Base-by-base conservation (phyloP, 805 yeast species). In the Cyberlindnera galapagoensis region DNA sequence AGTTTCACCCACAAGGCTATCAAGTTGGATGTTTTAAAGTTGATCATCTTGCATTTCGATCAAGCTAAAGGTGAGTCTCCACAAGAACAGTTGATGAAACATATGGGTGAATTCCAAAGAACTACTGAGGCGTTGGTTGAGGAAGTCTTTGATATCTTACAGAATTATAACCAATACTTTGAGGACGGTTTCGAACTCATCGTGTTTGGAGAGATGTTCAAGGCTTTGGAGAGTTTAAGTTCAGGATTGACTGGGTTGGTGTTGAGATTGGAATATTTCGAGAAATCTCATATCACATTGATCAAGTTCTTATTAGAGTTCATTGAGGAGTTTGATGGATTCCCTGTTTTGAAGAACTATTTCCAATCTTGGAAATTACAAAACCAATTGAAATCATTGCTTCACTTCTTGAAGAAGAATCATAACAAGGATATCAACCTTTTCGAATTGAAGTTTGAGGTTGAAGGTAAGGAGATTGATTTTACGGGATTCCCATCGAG, bases 31-130 rank as follows among this genome's bases (percentile, higher is more conserved):
- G 36, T 46, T 3, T 24, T 27, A 4, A 17, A 28, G 8, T 17
- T 46, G 21, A 30, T 45, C 12, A 22, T 44, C 14, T 11, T 44
- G 5, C 49, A 49, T 30, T 44, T 34, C 27, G 56, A 51, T 22
- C 36, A 22, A n/a, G 28, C 21, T 11, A 27, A 31, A 6, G 26
- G 18, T 7, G 26, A 29, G n/a, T 30, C 40, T 2, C 45, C 40
- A 19, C 9, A 9, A 6, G 30, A 18, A 2, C 38, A 38, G 14
- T 34, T 43, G 9, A 5, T 12, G 5, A 12, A 39, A 7, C 31
- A 33, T 12, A n/a, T 38, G 5, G 11, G 22, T 1, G 17, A 32
- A 3, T 26, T 36, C 7, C 12, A 34, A 8, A 34, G 30, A 7
- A 5, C 34, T 1, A 21, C 30, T 9, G 24, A 27, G 3, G 39